These are phyloP conservation scores for Microbotryomycetes sp. DNA, from an alignment of 1,284 basidiomycete genomes.

Conservation along the genomic window DNA sequence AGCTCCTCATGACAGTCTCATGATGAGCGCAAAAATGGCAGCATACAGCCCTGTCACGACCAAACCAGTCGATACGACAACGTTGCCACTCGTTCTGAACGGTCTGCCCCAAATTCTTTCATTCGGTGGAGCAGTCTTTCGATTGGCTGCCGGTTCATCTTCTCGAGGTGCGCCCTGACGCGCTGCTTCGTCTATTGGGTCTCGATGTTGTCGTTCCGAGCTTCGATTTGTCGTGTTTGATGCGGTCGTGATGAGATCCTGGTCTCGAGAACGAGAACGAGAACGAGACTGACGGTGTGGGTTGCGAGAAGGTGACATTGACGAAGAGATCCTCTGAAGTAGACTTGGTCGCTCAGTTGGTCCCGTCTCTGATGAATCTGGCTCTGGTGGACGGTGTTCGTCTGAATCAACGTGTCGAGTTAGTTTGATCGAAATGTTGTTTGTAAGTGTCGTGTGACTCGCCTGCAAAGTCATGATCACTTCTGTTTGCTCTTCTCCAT, in stretches of 20 bases:
- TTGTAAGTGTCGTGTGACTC: too few species aligned
- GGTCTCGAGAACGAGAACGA: too few species aligned
- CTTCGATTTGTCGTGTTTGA: background rate
- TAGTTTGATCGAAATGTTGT: too few species aligned
- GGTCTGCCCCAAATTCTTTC: conserved; percentile 14
- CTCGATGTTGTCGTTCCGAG: background rate
- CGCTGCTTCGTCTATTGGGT: conserved; percentile 11
- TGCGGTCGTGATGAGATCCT: background rate
- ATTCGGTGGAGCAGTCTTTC: background rate
- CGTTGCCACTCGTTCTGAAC: conserved; percentile 22
- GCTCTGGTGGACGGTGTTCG: background rate
- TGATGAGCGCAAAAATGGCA: conserved; percentile 18
- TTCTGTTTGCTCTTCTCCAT: background rate
- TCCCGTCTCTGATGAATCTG: background rate
- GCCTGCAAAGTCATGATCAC: conserved; percentile 25
- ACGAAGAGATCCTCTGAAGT: background rate
- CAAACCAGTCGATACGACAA: conserved; percentile 14
- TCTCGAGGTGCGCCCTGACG: background rate
- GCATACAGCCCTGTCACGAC: conserved; percentile 15
- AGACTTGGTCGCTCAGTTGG: background rate
- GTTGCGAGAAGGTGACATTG: background rate
- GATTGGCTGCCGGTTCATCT: background rate
- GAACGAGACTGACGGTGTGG: too few species aligned
- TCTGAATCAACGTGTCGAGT: background rate
- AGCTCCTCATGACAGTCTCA: conserved; percentile 15